Evolutionary conservation across 495 filamentous ascomycete genomes (phyloP), one percentile per base, ranked within the genome.

Genomic region (Neurospora sp.): DNA sequence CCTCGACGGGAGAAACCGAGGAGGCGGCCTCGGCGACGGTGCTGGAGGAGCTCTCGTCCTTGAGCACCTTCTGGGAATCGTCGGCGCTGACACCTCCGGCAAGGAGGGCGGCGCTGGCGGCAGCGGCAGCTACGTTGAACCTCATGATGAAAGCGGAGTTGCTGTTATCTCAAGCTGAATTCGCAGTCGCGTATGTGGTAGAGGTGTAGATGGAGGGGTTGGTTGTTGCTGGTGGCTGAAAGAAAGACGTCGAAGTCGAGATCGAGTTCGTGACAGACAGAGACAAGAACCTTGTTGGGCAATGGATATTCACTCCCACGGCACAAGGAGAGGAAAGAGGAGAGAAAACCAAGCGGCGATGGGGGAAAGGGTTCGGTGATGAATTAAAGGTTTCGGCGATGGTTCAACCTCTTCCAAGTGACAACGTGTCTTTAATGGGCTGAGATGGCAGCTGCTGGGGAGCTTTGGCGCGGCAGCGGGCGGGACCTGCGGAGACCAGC

Each of bases 91-190:
- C 92, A 72, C 88, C 86, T 80, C 91, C 88, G 75, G 82, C 83
- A 70, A 94, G 83, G 73, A 96, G 83, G 76, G 90, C 89, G 74
- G 91, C 89, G 79, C 91, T 89, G 76, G 91, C 89, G 78, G 91
- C 88, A 77, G 91, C 81, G 75, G 89, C 90, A 74, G 89, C 85
- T 81, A 92, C 88, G 84, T 93, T 88, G 84, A 93, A 91, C 91
- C 92, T 95, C 83, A 85, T 92, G 84, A 71, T 81, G 80, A 68
- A 40, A 40, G 71, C 69, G 41, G 69, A 76, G 69, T 44, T 27
- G 48, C 20, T 59, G 73, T 72, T 72, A 69, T 75, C 53, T 75
- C 74, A 71, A 75, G 74, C 73, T 71, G 68, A 18, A 69, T 70
- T 68, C 46, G 48, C 38, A 69, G 69, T 72, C 69, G 73, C 70